Evolutionary conservation across 139 green algal genomes (phyloP), one percentile per base, ranked within the genome.

Genomic region (Desmodesmus armatus): DNA sequence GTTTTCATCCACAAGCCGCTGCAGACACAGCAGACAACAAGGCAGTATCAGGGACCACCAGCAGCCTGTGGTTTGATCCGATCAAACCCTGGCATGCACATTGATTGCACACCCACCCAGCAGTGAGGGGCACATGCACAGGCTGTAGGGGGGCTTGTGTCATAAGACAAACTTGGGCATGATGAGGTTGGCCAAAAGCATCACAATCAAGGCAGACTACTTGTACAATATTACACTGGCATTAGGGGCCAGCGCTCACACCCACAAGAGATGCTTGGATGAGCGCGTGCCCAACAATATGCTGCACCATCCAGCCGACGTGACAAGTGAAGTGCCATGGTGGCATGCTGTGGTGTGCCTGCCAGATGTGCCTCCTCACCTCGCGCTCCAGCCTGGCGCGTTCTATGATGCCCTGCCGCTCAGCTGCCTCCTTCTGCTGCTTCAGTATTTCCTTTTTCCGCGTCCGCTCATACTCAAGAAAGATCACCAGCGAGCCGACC

Each of bases 401-500:
- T 3, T 90, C 83, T n/a, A 89, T 35, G 0, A 89, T 86, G 6
- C 33, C 66, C 71, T 80, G 70, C 67, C 83, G 75, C 41, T 91
- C 91, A 21, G 62, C 58, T 43, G 88, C 85, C 33, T 93, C 91
- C 13, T 90, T 82, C 17, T 69, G 44, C 84, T 94, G 92, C 43
- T 93, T 93, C 0, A 85, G 81, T 19, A 85, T 84, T 33, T 93
- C 91, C 65, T 94, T 94, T 17, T 82, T 72, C 7, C 83, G 67
- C 3, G 82, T 80, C 7, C 91, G 83, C 23, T 92, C 80, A 49
- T 93, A 93, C 51, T 94, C 92, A 27, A 90, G 82, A 0, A 85
- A 81, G 2, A 95, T 84, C 5, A 95, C 74, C 1, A 82, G 41
- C 0, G 88, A 87, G 11, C 90, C 91, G 35, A 96, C 80, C 91